Evolutionary conservation across 371 early-diverging fungal genomes (phyloP), one percentile per base, ranked within the genome.

Genomic region (Dichotomocladium elegans): DNA sequence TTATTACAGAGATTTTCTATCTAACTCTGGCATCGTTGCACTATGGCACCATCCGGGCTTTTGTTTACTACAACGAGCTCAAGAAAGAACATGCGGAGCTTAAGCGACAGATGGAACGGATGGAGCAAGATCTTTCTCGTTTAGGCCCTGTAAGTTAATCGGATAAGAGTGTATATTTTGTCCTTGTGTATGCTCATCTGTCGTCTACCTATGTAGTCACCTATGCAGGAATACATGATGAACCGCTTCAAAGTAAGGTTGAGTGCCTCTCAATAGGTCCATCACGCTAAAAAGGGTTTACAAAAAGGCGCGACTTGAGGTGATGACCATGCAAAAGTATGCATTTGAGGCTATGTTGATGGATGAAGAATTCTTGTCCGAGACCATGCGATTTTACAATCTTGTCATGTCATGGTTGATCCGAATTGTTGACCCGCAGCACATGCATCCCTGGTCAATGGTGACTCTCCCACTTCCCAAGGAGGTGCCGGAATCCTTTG

Each of bases 1-100:
- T 98, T 59, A 90, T 96, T 42, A 81, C 95, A 2, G 94, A 96
- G 43, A 68, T 87, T 9, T 97, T 96, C 61, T 92, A 83, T 57
- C 60, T 94, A 15, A 87, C 95, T 0, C 66, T 92, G 14, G 69
- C 79, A 1, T 79, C 84, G 14, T 74, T 89, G 56, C 96, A 96
- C 64, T 84, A 88, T 50, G 95, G 95, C 0, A 77, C 89, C 4
- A 69, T 93, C 31, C 80, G 87, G 41, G 81, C 79, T 15, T 70
- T 87, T 44, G 79, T 83, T 12, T 81, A 81, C 35, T 94, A 85
- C 31, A 75, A 78, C 50, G 76, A 79, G 5, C 72, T 89, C 35
- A 68, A 83, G 12, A 80, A 85, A 57, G 82, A 87, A 30, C 67
- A 89, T 12, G 68, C 74, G 11, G 90, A 94, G 34, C 47, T 88